Percentiles rank a stretch among this genome's conserved stretches.
Evolutionary conservation across 2,329 filamentous ascomycete species (phyloP).

Genomic region (Rugonectria rugulosa): DNA sequence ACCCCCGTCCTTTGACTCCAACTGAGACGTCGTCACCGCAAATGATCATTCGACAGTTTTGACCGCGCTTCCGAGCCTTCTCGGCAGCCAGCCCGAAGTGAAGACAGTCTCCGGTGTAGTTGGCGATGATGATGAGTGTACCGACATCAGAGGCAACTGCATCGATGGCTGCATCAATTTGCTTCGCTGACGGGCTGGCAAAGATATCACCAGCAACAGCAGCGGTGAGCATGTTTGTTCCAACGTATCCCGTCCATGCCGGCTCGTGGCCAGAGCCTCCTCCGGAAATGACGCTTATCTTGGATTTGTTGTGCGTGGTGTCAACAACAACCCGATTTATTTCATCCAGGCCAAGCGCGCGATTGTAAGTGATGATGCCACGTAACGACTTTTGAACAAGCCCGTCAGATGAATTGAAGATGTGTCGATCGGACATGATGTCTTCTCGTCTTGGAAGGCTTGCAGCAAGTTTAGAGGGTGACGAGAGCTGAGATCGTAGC

Average conservation of each 20-base stretch:
- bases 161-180: slow-evolving; percentile 49
- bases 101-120: slow-evolving; percentile 68
- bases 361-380: too few relatives aligned
- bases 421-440: too few relatives aligned
- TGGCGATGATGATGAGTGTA: slow-evolving; percentile 68
- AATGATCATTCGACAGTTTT: slow-evolving; percentile 70
- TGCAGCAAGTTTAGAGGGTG: too few relatives aligned
- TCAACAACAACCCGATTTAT: too few relatives aligned
- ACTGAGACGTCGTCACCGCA: slow-evolving; percentile 73
- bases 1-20: slow-evolving; percentile 66
- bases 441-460: too few relatives aligned
- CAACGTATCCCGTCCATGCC: slow-evolving; percentile 69
- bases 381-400: too few relatives aligned
- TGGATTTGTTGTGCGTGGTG: not conserved
- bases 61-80: slow-evolving; percentile 60
- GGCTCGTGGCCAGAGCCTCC: slow-evolving; percentile 70
- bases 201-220: slow-evolving; percentile 73
- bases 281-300: not conserved
- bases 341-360: too few relatives aligned
- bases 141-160: not conserved
- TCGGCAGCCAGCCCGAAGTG: slow-evolving; percentile 74
- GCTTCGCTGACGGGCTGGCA: slow-evolving; percentile 68
- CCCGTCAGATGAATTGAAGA: too few relatives aligned
- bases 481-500: too few relatives aligned
- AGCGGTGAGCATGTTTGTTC: slow-evolving; percentile 67